Percentiles rank a stretch among this genome's conserved stretches.
Conservation (phyloP, 495 filamentous ascomycete species). For the Opeltia flavorubescens region DNA sequence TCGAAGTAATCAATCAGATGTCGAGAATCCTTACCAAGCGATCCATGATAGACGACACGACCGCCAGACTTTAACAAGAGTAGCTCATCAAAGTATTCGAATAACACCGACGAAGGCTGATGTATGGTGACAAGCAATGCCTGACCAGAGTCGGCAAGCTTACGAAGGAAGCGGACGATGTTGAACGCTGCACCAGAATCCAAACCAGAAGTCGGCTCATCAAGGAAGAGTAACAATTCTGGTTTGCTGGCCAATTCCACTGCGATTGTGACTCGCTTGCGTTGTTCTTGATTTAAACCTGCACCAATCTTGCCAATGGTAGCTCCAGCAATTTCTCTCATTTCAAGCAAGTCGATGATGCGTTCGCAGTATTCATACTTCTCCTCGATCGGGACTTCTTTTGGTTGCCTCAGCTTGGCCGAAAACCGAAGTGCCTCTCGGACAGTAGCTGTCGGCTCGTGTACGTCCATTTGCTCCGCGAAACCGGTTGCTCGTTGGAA, state of each 20-base stretch:
- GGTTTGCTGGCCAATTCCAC: constrained; percentile 81
- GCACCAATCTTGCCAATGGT: constrained; percentile 64
- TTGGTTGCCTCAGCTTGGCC: constrained; percentile 66
- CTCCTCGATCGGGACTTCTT: constrained; percentile 48
- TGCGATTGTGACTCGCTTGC: constrained; percentile 83
- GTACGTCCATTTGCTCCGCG: constrained; percentile 72
- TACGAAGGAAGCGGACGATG: constrained; percentile 76
- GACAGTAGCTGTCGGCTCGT: constrained; percentile 64
- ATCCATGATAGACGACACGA: constrained; percentile 50
- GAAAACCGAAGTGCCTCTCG: constrained; percentile 77
- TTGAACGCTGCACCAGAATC: constrained; percentile 79
- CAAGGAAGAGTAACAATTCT: constrained; percentile 71
- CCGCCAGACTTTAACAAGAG: constrained; percentile 53
- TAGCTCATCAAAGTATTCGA: constrained; percentile 64
- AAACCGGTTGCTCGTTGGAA: constrained; percentile 64
- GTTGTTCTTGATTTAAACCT: constrained; percentile 81
- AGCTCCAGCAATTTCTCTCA: constrained; percentile 72
- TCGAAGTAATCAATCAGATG: constrained; percentile 51
- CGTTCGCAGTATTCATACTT: constrained; percentile 78
- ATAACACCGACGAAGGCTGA: constrained; percentile 66
- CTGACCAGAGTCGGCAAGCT: constrained; percentile 69
- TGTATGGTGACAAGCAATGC: constrained; percentile 89
- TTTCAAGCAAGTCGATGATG: constrained; percentile 65
- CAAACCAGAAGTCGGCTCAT: constrained; percentile 81
- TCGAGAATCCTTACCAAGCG: constrained; percentile 38